These are phyloP conservation scores for Scedosporium apiospermum DNA, from an alignment of 2,329 filamentous ascomycete genomes.

Conservation along the genomic window DNA sequence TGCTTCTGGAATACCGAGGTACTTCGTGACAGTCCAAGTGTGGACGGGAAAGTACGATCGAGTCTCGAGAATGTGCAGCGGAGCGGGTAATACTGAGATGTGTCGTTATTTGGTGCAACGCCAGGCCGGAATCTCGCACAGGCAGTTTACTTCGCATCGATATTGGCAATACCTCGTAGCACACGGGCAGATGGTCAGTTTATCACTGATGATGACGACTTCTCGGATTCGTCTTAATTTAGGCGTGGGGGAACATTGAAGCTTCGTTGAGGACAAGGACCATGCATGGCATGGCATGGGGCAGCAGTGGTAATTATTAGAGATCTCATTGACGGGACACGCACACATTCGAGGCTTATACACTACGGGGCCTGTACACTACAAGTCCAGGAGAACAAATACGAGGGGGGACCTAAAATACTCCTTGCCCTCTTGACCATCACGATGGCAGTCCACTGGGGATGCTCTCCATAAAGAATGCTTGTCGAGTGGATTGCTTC, in stretches of 20 bases:
- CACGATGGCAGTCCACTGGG: neutral
- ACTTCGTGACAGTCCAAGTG: no score
- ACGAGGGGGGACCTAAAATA: neutral
- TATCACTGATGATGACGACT: neutral
- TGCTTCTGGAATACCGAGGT: neutral
- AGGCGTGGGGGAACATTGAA: neutral
- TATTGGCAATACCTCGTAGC: no score
- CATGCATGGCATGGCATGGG: neutral
- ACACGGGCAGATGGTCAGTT: neutral
- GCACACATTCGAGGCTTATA: neutral
- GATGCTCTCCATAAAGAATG: neutral
- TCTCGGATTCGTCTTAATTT: neutral
- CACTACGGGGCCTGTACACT: neutral
- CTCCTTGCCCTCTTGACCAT: neutral
- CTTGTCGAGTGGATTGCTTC: neutral
- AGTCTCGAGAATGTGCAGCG: no score
- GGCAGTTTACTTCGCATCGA: no score
- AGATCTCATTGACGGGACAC: neutral
- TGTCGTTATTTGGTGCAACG: no score
- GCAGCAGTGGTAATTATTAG: neutral
- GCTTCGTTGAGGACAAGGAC: neutral
- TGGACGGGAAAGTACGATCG: no score
- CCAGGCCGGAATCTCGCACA: no score
- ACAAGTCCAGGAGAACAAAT: neutral
- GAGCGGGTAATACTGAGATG: no score